Conservation (phyloP, 345 rosid genomes). For the Camelina hispida region DNA sequence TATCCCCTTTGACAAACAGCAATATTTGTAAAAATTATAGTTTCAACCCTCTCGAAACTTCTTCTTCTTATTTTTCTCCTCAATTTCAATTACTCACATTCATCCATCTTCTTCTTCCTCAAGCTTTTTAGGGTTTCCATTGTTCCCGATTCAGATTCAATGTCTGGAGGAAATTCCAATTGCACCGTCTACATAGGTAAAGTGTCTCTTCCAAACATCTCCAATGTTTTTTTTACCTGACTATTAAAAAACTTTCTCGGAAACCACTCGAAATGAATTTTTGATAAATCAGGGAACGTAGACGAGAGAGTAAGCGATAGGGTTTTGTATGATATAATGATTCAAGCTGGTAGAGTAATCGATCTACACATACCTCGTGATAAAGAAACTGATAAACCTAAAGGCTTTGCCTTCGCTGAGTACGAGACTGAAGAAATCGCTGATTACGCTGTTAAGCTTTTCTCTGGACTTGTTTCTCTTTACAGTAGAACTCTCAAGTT, state of each 20-base stretch:
- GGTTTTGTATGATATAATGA: conserved; percentile 81
- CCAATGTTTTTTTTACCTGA: background rate
- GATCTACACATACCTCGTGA: conserved; percentile 87
- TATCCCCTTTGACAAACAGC: too few relatives aligned
- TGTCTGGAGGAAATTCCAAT: conserved; percentile 59
- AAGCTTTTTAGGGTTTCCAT: conserved; percentile 18
- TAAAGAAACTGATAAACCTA: conserved; percentile 79
- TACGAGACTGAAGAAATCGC: conserved; percentile 87
- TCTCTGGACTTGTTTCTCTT: conserved; percentile 89
- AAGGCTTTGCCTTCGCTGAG: conserved; percentile 91
- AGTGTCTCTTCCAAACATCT: background rate
- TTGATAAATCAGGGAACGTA: conserved; percentile 62
- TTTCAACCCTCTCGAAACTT: background rate
- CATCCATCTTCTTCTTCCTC: background rate
- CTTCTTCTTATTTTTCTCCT: conserved; percentile 8
- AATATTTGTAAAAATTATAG: background rate
- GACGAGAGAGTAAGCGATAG: conserved; percentile 89
- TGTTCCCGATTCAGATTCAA: conserved; percentile 24
- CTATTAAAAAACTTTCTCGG: background rate
- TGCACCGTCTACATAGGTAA: conserved; percentile 68
- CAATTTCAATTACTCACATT: background rate
- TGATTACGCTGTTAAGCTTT: conserved; percentile 88
- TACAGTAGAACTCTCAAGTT: conserved; percentile 76
- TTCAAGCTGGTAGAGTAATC: conserved; percentile 86
- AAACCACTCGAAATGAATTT: background rate